Evolutionary conservation across 169 alveolate species (phyloP).

Genomic region (Eimeria maxima): DNA sequence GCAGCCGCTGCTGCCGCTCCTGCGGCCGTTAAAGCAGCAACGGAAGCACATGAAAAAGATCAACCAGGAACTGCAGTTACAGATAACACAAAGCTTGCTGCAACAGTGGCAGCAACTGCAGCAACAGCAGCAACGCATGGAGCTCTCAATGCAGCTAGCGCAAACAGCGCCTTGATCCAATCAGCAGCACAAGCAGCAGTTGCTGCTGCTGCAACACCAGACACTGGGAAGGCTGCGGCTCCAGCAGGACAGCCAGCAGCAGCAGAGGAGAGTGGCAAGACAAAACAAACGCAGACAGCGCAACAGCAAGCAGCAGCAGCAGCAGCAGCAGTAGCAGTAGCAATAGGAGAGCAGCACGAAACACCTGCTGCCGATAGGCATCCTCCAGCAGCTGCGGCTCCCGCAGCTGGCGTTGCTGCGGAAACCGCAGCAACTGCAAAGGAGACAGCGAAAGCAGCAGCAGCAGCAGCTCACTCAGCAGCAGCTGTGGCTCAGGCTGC

Average conservation of each 20-base stretch:
- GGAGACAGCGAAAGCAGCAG: constrained; percentile 74
- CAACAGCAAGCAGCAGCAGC: constrained; percentile 53
- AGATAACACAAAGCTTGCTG: neutral
- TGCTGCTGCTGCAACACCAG: constrained; percentile 22
- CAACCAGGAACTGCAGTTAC: neutral
- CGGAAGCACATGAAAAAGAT: constrained; percentile 3
- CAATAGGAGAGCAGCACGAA: constrained; percentile 40
- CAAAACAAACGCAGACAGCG: neutral
- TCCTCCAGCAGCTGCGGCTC: constrained; percentile 36
- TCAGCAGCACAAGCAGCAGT: constrained; percentile 58
- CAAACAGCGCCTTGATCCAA: constrained; percentile 1
- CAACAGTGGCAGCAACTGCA: constrained; percentile 12
- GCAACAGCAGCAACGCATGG: constrained; percentile 54
- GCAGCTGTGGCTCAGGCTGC: constrained; percentile 69
- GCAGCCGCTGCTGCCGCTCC: constrained; percentile 41
- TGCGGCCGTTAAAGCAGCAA: neutral
- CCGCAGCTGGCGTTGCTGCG: constrained; percentile 54
- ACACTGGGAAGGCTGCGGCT: constrained; percentile 2
- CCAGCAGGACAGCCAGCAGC: constrained; percentile 34
- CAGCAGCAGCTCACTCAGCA: constrained; percentile 35
- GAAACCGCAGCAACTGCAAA: constrained; percentile 64
- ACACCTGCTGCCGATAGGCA: constrained; percentile 40
- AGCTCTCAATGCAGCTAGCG: constrained; percentile 3
- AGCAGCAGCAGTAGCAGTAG: constrained; percentile 55
- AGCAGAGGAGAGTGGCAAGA: neutral